Evolutionary conservation across 331 rosid species (phyloP).

Genomic region (Pyracantha coccinea): DNA sequence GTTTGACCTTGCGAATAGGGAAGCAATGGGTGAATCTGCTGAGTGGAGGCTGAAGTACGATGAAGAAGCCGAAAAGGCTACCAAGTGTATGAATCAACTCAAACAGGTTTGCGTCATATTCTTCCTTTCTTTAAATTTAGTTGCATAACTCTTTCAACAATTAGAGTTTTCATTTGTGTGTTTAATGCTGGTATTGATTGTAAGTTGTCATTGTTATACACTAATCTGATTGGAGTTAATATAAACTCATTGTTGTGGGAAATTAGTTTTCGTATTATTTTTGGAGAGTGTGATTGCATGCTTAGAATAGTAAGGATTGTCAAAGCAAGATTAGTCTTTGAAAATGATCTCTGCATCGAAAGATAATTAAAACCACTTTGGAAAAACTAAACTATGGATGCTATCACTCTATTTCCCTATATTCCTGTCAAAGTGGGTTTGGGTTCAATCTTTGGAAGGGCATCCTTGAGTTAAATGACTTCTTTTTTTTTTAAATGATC

Average conservation of each 20-base stretch:
- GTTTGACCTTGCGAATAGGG: constrained; percentile 78
- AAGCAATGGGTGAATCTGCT: constrained; percentile 89
- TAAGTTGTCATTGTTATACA: background rate
- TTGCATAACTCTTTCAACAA: background rate
- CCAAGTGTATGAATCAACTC: constrained; percentile 46
- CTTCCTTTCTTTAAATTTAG: background rate
- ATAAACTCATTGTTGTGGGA: background rate
- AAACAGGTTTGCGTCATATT: constrained; percentile 35
- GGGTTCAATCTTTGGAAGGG: background rate
- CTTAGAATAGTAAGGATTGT: background rate
- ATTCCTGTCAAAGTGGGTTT: background rate
- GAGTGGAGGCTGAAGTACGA: constrained; percentile 84
- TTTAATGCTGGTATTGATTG: background rate
- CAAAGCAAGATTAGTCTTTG: background rate
- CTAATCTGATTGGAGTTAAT: background rate
- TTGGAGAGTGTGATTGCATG: background rate
- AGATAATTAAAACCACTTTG: background rate
- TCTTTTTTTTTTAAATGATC: background rate
- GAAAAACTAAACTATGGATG: background rate
- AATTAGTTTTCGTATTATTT: background rate
- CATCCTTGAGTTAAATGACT: background rate
- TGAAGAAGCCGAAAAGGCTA: constrained; percentile 35
- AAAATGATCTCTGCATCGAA: background rate
- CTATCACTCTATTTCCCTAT: background rate
- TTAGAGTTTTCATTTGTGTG: background rate